These are phyloP conservation scores for Cavenderia fasciculata DNA, from an alignment of 78 protist genomes.

Conservation along the genomic window DNA sequence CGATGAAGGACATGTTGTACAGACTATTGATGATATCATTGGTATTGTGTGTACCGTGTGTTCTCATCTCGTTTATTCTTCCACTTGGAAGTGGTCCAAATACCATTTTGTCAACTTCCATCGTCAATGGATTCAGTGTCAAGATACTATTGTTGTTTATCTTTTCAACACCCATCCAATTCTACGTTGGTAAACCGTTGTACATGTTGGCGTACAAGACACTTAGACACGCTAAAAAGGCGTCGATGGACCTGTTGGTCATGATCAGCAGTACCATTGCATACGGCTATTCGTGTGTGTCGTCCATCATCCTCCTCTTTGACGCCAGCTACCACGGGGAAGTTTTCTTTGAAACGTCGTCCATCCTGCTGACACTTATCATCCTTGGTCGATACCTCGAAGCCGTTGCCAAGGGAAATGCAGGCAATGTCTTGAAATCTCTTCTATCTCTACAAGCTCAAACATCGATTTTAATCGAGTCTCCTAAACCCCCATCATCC, in stretches of 20 bases:
- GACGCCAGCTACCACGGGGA: not conserved
- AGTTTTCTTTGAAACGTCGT: constrained; percentile 72
- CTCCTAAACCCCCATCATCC: too few relatives aligned
- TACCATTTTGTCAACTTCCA: not conserved
- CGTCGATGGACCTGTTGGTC: constrained; percentile 88
- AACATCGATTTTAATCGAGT: constrained; percentile 21
- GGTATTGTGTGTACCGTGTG: constrained; percentile 24
- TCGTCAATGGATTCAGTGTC: not conserved
- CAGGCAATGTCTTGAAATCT: constrained; percentile 83
- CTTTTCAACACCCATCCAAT: constrained; percentile 76
- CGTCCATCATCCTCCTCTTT: not conserved
- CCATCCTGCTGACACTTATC: constrained; percentile 89
- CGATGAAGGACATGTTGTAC: not conserved
- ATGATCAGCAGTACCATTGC: constrained; percentile 77
- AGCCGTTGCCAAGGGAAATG: constrained; percentile 87
- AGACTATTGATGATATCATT: constrained; percentile 6
- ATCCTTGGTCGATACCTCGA: constrained; percentile 91
- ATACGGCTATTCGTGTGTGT: constrained; percentile 78
- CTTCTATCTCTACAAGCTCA: constrained; percentile 77
- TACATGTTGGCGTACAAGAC: constrained; percentile 57
- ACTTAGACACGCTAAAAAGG: constrained; percentile 5
- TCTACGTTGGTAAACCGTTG: constrained; percentile 70
- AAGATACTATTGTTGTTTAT: not conserved
- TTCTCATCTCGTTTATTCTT: not conserved
- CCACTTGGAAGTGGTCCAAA: not conserved